phyloP scores from a whole-genome alignment of 2,329 filamentous ascomycete genomes.

The Clonostachys solani region DNA sequence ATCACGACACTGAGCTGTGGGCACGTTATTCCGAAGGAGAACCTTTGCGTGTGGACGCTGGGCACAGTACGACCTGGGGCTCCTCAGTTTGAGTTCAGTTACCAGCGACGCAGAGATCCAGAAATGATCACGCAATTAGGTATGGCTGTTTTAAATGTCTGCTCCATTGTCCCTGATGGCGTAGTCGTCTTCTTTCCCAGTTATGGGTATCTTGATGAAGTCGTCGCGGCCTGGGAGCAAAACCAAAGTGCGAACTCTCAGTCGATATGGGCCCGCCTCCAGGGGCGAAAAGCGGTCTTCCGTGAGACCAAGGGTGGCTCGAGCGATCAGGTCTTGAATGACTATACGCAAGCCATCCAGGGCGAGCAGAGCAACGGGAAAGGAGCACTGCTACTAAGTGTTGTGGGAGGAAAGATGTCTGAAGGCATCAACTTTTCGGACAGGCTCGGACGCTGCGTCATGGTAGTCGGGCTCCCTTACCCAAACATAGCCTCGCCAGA shows the following conservation, averaged over 20 bases:
- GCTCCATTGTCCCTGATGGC: constrained; percentile 75
- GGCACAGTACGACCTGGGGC: constrained; percentile 31
- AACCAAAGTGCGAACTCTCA: constrained; percentile 17
- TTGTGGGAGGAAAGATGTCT: constrained; percentile 90
- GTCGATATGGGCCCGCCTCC: constrained; percentile 55
- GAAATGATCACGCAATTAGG: constrained; percentile 73
- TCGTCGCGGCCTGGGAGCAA: constrained; percentile 59
- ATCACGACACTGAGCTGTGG: constrained; percentile 86
- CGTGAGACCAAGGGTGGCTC: constrained; percentile 48
- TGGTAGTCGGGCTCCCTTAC: constrained; percentile 90
- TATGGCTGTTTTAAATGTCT: constrained; percentile 65
- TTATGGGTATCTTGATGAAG: constrained; percentile 82
- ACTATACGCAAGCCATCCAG: constrained; percentile 68
- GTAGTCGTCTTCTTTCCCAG: constrained; percentile 95
- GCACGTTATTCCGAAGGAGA: constrained; percentile 83
- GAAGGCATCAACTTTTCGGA: constrained; percentile 99
- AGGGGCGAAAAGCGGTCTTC: constrained; percentile 58
- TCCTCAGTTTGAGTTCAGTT: constrained; percentile 80
- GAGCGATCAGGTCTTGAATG: constrained; percentile 66
- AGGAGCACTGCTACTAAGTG: constrained; percentile 80
- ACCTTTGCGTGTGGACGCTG: constrained; percentile 75
- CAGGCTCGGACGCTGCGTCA: constrained; percentile 78
- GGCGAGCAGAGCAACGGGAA: constrained; percentile 29
- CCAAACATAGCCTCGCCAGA: constrained; percentile 86
- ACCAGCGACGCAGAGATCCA: constrained; percentile 66